Evolutionary conservation across 495 filamentous ascomycete genomes (phyloP).

Genomic region (Cercophora sp.): DNA sequence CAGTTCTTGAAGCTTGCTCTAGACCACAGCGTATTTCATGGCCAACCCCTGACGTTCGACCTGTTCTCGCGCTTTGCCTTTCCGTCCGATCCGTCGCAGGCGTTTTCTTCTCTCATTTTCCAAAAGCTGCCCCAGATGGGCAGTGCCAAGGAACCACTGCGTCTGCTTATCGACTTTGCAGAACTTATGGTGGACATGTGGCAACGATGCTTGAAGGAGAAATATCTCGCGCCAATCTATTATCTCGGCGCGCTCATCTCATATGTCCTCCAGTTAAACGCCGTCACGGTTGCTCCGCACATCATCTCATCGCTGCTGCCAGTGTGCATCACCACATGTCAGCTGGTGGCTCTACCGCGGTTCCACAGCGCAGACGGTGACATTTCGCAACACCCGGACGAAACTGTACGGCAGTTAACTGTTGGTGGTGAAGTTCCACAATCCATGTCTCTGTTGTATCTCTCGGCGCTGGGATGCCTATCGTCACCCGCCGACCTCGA

Average conservation of each 20-base stretch:
- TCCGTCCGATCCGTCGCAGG: slow-evolving; percentile 35
- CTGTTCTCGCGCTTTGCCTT: slow-evolving; percentile 37
- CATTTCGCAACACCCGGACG: slow-evolving; percentile 22
- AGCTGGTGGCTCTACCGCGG: slow-evolving; percentile 26
- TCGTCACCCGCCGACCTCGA: slow-evolving; percentile 11
- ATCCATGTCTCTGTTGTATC: slow-evolving; percentile 38
- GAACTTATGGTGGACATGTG: slow-evolving; percentile 42
- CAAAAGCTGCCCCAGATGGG: slow-evolving; percentile 38
- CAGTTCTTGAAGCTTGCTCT: slow-evolving; percentile 44
- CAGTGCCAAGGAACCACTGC: slow-evolving; percentile 30
- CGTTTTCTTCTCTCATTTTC: slow-evolving; percentile 42
- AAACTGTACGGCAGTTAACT: slow-evolving; percentile 18
- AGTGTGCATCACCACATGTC: slow-evolving; percentile 35
- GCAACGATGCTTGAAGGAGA: slow-evolving; percentile 39
- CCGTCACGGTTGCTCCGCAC: slow-evolving; percentile 36
- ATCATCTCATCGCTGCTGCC: slow-evolving; percentile 40
- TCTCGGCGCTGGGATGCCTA: slow-evolving; percentile 37
- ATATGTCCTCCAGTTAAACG: slow-evolving; percentile 38
- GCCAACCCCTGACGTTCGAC: slow-evolving; percentile 39
- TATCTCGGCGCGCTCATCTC: slow-evolving; percentile 37
- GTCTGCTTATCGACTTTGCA: slow-evolving; percentile 41
- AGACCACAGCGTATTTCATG: slow-evolving; percentile 35
- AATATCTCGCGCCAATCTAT: slow-evolving; percentile 40
- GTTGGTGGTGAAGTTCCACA: slow-evolving; percentile 35
- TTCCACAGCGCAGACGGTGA: slow-evolving; percentile 25